These are phyloP conservation scores for Ganoderma boninense DNA, from an alignment of 1,284 basidiomycete species.

Conservation along the genomic window DNA sequence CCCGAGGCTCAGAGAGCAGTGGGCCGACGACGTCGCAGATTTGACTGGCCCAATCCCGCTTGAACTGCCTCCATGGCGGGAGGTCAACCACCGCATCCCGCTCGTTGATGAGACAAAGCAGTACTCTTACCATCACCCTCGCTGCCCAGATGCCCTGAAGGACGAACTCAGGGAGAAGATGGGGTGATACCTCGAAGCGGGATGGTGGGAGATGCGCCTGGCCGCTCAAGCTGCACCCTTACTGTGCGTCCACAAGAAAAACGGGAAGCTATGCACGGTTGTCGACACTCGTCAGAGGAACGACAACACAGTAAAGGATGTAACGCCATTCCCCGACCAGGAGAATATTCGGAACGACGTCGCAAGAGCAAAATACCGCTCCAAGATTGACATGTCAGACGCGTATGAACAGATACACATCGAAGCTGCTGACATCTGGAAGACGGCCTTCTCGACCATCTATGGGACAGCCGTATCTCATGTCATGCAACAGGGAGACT, in stretches of 20 bases:
- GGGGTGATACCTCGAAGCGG: constrained; percentile 30
- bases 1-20: constrained; percentile 12
- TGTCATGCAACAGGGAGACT: constrained; percentile 49
- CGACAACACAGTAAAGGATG: constrained; percentile 41
- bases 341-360: too few species aligned
- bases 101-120: neutral
- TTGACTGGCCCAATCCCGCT: constrained; percentile 12
- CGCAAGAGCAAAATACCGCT: too few species aligned
- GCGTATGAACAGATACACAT: constrained; percentile 41
- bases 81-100: constrained; percentile 11
- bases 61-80: constrained; percentile 6
- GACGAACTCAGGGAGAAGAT: constrained; percentile 34
- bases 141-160: neutral
- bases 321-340: constrained; percentile 44
- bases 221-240: constrained; percentile 33
- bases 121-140: neutral
- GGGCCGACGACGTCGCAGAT: constrained; percentile 18
- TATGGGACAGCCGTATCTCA: constrained; percentile 36
- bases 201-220: constrained; percentile 36
- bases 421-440: constrained; percentile 28
- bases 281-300: constrained; percentile 37
- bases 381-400: too few species aligned
- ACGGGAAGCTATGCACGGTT: constrained; percentile 35
- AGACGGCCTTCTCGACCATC: constrained; percentile 38
- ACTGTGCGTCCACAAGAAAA: constrained; percentile 35